phyloP scores from a whole-genome alignment of 768 basidiomycete genomes.

The Macrocybe gigantea region DNA sequence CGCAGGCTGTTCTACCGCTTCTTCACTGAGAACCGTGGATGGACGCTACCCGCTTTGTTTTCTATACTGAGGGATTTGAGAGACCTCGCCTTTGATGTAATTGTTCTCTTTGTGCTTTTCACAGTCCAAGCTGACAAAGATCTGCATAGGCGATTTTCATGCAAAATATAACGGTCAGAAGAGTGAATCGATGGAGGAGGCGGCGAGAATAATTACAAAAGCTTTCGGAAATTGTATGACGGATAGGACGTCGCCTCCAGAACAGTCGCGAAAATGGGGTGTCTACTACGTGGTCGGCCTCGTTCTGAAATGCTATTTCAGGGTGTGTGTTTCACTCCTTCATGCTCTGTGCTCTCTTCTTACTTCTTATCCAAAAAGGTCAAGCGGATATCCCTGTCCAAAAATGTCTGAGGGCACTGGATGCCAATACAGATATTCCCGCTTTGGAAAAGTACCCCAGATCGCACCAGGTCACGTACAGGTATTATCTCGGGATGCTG shows the following conservation, averaged over 20 bases:
- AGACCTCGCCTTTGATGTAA: constrained; percentile 81
- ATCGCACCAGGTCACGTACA: constrained; percentile 89
- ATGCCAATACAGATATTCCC: constrained; percentile 83
- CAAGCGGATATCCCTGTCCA: constrained; percentile 84
- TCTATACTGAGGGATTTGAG: constrained; percentile 76
- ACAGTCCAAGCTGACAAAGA: neutral
- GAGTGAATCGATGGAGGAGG: constrained; percentile 76
- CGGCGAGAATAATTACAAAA: constrained; percentile 80
- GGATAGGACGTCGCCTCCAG: constrained; percentile 68
- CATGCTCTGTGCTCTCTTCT: constrained; percentile 1
- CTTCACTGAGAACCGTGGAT: constrained; percentile 76
- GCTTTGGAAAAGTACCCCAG: constrained; percentile 70
- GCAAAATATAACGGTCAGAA: constrained; percentile 50
- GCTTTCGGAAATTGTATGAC: constrained; percentile 88
- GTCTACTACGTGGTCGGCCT: constrained; percentile 90
- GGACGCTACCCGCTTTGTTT: constrained; percentile 83
- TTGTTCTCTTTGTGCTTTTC: constrained; percentile 6
- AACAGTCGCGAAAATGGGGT: constrained; percentile 82
- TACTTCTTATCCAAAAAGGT: constrained; percentile 42
- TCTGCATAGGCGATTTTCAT: constrained; percentile 48
- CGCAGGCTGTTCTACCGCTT: constrained; percentile 69
- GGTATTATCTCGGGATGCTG: constrained; percentile 93
- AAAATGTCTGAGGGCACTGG: constrained; percentile 89
- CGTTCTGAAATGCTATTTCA: constrained; percentile 92
- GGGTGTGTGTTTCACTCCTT: constrained; percentile 42